Base-by-base conservation (phyloP, 345 rosid genomes). In the Populus simonii region DNA sequence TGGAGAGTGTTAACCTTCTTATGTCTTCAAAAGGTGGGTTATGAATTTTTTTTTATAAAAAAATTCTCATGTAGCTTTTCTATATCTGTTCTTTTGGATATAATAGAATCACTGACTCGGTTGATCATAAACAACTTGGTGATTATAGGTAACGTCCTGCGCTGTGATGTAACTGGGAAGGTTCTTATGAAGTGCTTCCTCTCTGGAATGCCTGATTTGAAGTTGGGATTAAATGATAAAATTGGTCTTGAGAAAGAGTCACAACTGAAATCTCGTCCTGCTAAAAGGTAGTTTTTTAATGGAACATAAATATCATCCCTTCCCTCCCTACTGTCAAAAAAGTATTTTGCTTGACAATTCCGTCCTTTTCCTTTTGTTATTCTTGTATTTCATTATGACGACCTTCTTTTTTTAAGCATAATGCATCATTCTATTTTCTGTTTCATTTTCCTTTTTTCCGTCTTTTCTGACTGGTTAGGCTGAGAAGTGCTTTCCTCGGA, bases 161-260 rank as follows among this genome's bases (percentile, higher is more conserved):
- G 97, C 31, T 96, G 99, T 84, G 99, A 96, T 85, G 99, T 94
- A 78, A 94, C 97, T 20, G 98, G 99, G 68, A 96, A 96, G 89
- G 84, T 96, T 74, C 90, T 94, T 70, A 94, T 96, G 99, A 96
- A 96, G 88, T 96, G 99, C 84, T 94, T 96, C 84, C 96, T 96
- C 70, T 94, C 98, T 73, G 99, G 98, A 87, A 96, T 96, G 99
- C 99, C 98, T 84, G 99, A 96, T 89, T 79, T 96, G 87, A 96
- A 96, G 85, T 84, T 96, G 93, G 99, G 98, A 18, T 90, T 96
- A 82, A 95, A 95, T 84, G 99, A 93, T 88, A 95, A 95, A 86
- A 93, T 95, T 90, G 99, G 99, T 79, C 97, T 95, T 33, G 99
- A 95, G 87, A 95, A 95, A 83, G 99, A 96, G 85, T 92, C 98